phyloP scores from a whole-genome alignment of 1,284 basidiomycete genomes.

The Apiotrichum gracile region DNA sequence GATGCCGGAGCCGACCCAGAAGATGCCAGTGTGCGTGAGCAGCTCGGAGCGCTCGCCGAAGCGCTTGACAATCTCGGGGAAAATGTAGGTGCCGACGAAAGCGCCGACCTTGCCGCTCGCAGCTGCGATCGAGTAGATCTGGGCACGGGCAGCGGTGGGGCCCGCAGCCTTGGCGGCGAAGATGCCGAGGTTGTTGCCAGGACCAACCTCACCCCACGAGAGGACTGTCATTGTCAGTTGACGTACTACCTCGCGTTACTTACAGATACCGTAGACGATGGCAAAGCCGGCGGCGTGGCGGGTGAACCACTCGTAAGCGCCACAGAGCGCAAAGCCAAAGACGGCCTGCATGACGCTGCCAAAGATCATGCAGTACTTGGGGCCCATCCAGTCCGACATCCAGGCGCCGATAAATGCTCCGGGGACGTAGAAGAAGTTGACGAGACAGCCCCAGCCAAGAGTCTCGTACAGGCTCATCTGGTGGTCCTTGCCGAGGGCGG shows the following conservation, averaged over 20 bases:
- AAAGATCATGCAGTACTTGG: constrained; percentile 62
- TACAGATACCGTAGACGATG: constrained; percentile 70
- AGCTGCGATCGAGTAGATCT: constrained; percentile 78
- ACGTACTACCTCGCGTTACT: neutral
- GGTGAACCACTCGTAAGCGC: constrained; percentile 55
- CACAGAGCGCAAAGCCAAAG: constrained; percentile 82
- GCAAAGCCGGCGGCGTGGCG: constrained; percentile 66
- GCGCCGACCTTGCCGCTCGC: constrained; percentile 76
- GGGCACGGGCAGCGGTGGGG: constrained; percentile 77
- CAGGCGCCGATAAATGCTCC: constrained; percentile 34
- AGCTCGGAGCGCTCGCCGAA: constrained; percentile 1
- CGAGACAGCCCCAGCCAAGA: constrained; percentile 44
- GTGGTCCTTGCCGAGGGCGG: constrained; percentile 21
- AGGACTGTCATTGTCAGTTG: constrained; percentile 55
- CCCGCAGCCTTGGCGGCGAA: constrained; percentile 69
- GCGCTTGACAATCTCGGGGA: constrained; percentile 54
- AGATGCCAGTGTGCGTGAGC: constrained; percentile 35
- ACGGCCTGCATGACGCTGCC: constrained; percentile 67
- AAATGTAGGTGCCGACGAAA: constrained; percentile 71
- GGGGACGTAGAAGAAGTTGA: constrained; percentile 50
- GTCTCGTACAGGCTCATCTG: constrained; percentile 31
- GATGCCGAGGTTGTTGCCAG: constrained; percentile 73
- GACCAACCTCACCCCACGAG: constrained; percentile 64
- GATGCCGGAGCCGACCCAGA: constrained; percentile 53
- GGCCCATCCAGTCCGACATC: constrained; percentile 40